A percentile compares a stretch with the other conserved stretches of the same genome.
Conservation (phyloP, 2,329 filamentous ascomycete species). For the Nigrospora oryzae region DNA sequence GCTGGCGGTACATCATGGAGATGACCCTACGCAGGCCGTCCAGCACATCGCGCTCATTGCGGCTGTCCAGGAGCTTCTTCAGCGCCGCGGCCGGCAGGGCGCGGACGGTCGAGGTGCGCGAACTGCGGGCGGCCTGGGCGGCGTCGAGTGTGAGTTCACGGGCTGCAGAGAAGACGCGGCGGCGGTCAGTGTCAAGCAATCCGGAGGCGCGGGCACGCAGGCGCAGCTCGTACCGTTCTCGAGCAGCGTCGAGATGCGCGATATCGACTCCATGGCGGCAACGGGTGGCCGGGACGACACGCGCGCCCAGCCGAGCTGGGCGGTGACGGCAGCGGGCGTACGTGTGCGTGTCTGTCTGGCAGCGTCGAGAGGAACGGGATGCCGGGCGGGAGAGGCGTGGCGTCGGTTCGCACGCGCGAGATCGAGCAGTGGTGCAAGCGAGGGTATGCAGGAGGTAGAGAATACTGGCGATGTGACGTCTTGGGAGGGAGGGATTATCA, state of each 20-base stretch:
- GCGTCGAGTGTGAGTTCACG: conserved; percentile 97
- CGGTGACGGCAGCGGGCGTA: too few species aligned
- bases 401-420: too few species aligned
- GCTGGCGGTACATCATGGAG: conserved; percentile 88
- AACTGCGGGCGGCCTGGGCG: conserved; percentile 73
- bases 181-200: neutral
- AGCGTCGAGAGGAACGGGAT: too few species aligned
- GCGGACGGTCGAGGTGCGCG: conserved; percentile 46
- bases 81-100: conserved; percentile 74
- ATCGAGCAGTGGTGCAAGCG: too few species aligned
- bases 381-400: too few species aligned
- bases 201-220: neutral
- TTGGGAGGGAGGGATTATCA: too few species aligned
- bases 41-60: conserved; percentile 84
- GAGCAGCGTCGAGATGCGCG: conserved; percentile 85
- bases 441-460: too few species aligned
- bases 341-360: too few species aligned
- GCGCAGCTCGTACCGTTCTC: conserved; percentile 65
- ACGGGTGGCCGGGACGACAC: neutral
- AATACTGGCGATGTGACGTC: too few species aligned
- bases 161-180: conserved; percentile 42
- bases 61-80: conserved; percentile 89
- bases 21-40: conserved; percentile 86
- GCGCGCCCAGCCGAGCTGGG: neutral
- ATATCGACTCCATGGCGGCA: conserved; percentile 80